phyloP scores from a whole-genome alignment of 768 basidiomycete genomes.

The Suillus subluteus region DNA sequence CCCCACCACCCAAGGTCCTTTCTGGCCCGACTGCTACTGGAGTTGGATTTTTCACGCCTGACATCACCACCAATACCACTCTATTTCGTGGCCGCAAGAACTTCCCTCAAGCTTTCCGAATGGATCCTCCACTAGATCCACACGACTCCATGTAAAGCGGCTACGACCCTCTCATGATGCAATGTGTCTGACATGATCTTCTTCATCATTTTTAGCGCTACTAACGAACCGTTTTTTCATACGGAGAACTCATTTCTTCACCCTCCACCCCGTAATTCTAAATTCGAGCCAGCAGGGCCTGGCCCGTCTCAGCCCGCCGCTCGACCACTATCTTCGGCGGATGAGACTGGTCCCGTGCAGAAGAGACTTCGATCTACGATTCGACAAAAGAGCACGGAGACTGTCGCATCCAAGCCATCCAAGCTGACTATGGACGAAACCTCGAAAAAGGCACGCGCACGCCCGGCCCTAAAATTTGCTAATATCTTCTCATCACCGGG shows the following conservation, averaged over 20 bases:
- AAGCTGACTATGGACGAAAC: slow-evolving; percentile 70
- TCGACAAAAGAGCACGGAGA: slow-evolving; percentile 53
- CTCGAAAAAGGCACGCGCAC: slow-evolving; percentile 90
- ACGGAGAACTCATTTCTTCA: slow-evolving; percentile 64
- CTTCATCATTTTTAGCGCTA: slow-evolving; percentile 43
- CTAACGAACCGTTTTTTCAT: slow-evolving; percentile 57
- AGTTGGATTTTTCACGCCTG: slow-evolving; percentile 78
- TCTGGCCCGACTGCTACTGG: slow-evolving; percentile 61
- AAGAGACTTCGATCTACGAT: slow-evolving; percentile 74
- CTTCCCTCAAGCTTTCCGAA: slow-evolving; percentile 57
- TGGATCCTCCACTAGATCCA: slow-evolving; percentile 51
- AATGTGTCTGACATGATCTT: slow-evolving; percentile 11
- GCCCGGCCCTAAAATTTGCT: slow-evolving; percentile 86
- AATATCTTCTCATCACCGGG: slow-evolving; percentile 86
- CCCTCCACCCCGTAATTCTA: slow-evolving; percentile 44
- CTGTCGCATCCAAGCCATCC: slow-evolving; percentile 57
- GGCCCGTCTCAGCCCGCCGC: slow-evolving; percentile 51
- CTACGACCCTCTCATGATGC: background rate
- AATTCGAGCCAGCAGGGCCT: slow-evolving; percentile 43
- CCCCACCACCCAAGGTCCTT: slow-evolving; percentile 38
- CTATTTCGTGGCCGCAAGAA: slow-evolving; percentile 63
- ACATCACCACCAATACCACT: slow-evolving; percentile 56
- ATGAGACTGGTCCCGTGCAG: slow-evolving; percentile 77
- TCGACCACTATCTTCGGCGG: slow-evolving; percentile 80
- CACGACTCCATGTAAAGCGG: slow-evolving; percentile 65